Percentiles rank a stretch among this genome's conserved stretches.
These are phyloP conservation scores for Auriculariales sp. DNA, from an alignment of 768 basidiomycete species.

Conservation along the genomic window DNA sequence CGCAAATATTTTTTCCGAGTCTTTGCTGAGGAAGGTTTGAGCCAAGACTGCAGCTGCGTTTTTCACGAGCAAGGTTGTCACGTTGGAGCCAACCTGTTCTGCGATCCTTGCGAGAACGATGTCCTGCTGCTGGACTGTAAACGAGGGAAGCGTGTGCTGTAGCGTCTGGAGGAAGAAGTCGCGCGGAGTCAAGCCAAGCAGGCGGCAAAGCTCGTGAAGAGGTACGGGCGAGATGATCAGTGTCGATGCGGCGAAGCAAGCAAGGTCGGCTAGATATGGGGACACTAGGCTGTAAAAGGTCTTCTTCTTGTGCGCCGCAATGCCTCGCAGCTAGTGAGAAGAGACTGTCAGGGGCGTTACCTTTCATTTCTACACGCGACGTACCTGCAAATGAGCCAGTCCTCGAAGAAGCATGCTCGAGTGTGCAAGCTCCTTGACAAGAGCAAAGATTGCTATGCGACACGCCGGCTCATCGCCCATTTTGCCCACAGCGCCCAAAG, in stretches of 20 bases:
- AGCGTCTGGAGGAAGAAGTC: slow-evolving; percentile 55
- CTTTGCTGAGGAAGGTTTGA: slow-evolving; percentile 45
- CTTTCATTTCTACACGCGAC: slow-evolving; percentile 5
- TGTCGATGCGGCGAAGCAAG: slow-evolving; percentile 46
- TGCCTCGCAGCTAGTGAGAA: slow-evolving; percentile 33
- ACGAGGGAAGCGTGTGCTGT: slow-evolving; percentile 46
- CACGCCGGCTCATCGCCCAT: background rate
- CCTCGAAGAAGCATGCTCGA: slow-evolving; percentile 57
- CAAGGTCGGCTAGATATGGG: slow-evolving; percentile 55
- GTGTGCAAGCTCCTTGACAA: slow-evolving; percentile 54
- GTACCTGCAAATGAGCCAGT: slow-evolving; percentile 51
- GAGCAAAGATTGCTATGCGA: slow-evolving; percentile 30
- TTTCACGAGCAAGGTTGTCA: slow-evolving; percentile 39
- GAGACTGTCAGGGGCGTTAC: background rate
- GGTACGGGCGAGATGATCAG: slow-evolving; percentile 43
- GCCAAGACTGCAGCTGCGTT: slow-evolving; percentile 48
- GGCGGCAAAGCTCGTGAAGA: slow-evolving; percentile 51
- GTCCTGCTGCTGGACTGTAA: slow-evolving; percentile 49
- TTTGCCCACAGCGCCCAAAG: background rate
- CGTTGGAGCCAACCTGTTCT: slow-evolving; percentile 27
- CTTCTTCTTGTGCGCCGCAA: slow-evolving; percentile 47
- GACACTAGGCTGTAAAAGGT: slow-evolving; percentile 48
- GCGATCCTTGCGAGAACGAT: slow-evolving; percentile 50
- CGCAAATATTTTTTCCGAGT: slow-evolving; percentile 41
- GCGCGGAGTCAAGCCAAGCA: slow-evolving; percentile 39